These are phyloP conservation scores for Cantharellus anzutake DNA, from an alignment of 768 basidiomycete genomes.

Conservation along the genomic window DNA sequence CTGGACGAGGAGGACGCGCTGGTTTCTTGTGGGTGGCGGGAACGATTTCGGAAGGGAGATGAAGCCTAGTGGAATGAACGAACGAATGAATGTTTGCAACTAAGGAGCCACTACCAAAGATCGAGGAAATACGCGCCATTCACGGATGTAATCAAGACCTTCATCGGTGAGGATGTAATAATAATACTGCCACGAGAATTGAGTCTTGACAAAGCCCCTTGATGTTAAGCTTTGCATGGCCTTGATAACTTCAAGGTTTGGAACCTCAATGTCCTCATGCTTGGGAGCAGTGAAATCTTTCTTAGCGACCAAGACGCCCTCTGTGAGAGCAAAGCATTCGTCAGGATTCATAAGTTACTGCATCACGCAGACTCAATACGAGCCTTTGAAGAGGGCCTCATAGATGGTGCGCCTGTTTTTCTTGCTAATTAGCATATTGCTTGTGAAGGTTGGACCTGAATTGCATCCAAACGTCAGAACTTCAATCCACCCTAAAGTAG, in stretches of 20 bases:
- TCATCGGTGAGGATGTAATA: constrained; percentile 96
- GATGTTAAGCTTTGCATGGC: constrained; percentile 48
- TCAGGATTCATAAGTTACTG: neutral
- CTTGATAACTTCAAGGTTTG: constrained; percentile 55
- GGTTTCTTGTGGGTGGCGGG: constrained; percentile 97
- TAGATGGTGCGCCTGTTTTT: constrained; percentile 89
- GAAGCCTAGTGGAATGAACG: constrained; percentile 39
- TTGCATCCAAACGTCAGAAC: neutral
- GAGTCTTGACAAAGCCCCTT: constrained; percentile 87
- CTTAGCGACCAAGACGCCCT: constrained; percentile 98
- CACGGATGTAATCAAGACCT: constrained; percentile 92
- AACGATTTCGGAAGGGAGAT: constrained; percentile 90
- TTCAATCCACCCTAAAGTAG: neutral
- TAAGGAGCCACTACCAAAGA: neutral
- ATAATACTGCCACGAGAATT: constrained; percentile 99
- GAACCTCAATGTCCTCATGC: constrained; percentile 69
- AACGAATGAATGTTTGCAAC: neutral
- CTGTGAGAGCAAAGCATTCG: constrained; percentile 22
- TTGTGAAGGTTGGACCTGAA: neutral
- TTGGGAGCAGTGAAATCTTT: constrained; percentile 97
- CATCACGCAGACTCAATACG: constrained; percentile 14
- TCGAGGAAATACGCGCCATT: constrained; percentile 31
- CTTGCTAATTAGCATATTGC: constrained; percentile 93
- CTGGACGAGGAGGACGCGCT: constrained; percentile 68
- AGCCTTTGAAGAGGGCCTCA: constrained; percentile 99